A percentile compares a stretch with the other conserved stretches of the same genome.
Evolutionary conservation across 306 rosid species (phyloP).

Genomic region (Castanospermum australe): DNA sequence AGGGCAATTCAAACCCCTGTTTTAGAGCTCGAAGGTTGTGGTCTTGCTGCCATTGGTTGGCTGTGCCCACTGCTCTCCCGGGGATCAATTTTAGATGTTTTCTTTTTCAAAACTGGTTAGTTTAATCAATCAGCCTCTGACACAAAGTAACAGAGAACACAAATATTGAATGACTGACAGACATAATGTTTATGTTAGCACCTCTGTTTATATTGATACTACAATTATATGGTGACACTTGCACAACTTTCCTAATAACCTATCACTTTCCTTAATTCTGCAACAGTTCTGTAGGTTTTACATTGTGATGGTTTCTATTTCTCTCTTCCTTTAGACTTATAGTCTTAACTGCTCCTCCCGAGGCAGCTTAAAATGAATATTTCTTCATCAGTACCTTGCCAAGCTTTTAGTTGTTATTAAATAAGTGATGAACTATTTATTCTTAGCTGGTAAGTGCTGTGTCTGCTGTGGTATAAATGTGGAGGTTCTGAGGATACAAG

Average conservation of each 20-base stretch:
- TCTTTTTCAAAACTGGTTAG: neutral
- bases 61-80: neutral
- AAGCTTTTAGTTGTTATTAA: neutral
- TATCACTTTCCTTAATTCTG: neutral
- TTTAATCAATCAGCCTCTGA: neutral
- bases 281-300: neutral
- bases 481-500: neutral
- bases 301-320: neutral
- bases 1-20: neutral
- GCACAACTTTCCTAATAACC: neutral
- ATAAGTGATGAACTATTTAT: neutral
- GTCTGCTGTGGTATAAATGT: slow-evolving; percentile 1
- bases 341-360: neutral
- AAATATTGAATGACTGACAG: neutral
- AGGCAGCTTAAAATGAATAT: neutral
- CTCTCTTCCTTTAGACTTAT: neutral
- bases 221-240: neutral
- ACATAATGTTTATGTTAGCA: neutral
- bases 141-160: neutral
- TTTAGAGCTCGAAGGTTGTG: neutral
- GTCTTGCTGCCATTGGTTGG: neutral
- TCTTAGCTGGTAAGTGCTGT: neutral
- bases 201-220: neutral
- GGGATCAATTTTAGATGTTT: neutral
- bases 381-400: neutral